Conservation (phyloP, 805 yeast genomes). For the Priceomyces fermenticarens region DNA sequence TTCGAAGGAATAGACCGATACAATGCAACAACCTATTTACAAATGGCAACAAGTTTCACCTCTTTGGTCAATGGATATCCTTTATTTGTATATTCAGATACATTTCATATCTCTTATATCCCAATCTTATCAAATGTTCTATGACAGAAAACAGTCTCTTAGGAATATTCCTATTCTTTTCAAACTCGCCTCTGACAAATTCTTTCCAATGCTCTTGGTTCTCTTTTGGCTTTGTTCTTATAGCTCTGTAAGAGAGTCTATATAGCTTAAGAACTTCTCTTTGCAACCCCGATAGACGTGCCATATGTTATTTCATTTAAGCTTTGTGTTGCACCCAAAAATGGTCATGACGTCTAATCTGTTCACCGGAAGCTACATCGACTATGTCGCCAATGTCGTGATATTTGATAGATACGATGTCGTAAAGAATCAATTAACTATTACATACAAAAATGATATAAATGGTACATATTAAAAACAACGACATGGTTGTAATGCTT, state of each 20-base stretch:
- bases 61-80: conserved; percentile 44
- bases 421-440: too few species aligned
- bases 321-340: not conserved
- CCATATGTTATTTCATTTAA: conserved; percentile 17
- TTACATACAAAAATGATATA: too few species aligned
- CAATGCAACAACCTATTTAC: not conserved
- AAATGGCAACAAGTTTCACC: not conserved
- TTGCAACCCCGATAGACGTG: conserved; percentile 42
- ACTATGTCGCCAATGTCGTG: not conserved
- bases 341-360: not conserved
- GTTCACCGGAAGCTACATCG: not conserved
- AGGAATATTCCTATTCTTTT: conserved; percentile 51
- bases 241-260: conserved; percentile 45
- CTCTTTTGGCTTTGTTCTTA: conserved; percentile 45
- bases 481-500: too few species aligned
- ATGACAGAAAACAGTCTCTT: conserved; percentile 82
- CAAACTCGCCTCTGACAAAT: conserved; percentile 62
- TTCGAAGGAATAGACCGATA: too few species aligned
- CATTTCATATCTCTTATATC: conserved; percentile 69
- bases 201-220: conserved; percentile 40
- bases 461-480: too few species aligned
- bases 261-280: conserved; percentile 49
- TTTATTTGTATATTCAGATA: conserved; percentile 69
- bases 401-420: too few species aligned
- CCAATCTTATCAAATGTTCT: conserved; percentile 78